Evolutionary conservation across 78 protist genomes (phyloP).

Genomic region (Protostelium mycophagum): DNA sequence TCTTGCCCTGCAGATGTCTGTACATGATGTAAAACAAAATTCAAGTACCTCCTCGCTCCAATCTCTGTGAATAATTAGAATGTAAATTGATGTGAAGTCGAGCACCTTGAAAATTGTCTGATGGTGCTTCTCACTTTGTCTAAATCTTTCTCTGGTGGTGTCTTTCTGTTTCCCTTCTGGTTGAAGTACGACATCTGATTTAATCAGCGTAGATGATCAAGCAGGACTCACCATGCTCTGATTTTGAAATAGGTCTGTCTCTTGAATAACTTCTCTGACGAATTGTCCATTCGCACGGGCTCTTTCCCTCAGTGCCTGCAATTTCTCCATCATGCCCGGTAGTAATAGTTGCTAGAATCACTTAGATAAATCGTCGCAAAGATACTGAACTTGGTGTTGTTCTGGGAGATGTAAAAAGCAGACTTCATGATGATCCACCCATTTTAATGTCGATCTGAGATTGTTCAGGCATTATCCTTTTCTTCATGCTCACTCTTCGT

Average conservation of each 20-base stretch:
- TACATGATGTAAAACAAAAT: not conserved
- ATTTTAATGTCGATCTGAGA: constrained; percentile 11
- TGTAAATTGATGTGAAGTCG: constrained; percentile 55
- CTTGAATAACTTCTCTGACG: constrained; percentile 17
- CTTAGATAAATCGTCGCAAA: not conserved
- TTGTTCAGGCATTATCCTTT: constrained; percentile 31
- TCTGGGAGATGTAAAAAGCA: not conserved
- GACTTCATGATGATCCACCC: constrained; percentile 17
- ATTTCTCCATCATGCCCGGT: not conserved
- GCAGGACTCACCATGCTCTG: not conserved
- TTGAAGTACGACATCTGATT: not conserved
- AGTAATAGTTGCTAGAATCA: not conserved
- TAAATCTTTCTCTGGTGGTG: constrained; percentile 17
- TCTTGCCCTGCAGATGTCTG: constrained; percentile 6
- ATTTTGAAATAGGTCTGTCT: not conserved
- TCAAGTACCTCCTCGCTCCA: not conserved
- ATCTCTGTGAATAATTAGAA: not conserved
- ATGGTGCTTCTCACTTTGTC: constrained; percentile 59
- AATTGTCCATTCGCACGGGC: constrained; percentile 20
- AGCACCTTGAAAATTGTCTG: constrained; percentile 66
- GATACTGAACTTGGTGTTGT: not conserved
- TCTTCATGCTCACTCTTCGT: constrained; percentile 19
- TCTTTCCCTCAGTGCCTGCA: constrained; percentile 20
- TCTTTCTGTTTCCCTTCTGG: not conserved
- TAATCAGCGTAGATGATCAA: not conserved